These are phyloP conservation scores for Naganishia vishniacii DNA, from an alignment of 768 basidiomycete genomes.

Conservation along the genomic window DNA sequence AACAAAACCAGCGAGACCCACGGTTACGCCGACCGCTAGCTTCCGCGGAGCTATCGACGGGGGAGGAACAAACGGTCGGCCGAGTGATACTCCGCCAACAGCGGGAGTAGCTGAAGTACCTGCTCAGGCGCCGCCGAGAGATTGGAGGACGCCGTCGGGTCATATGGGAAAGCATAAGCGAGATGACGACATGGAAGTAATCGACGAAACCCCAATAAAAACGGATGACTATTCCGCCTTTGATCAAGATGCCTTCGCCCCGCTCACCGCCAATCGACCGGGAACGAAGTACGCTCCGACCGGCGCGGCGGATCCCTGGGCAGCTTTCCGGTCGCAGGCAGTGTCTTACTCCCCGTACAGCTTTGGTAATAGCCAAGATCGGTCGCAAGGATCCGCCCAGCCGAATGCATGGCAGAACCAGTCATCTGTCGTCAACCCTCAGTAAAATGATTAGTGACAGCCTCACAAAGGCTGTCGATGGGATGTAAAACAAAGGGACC, in stretches of 20 bases:
- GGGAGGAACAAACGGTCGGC: background rate
- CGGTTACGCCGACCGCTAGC: conserved; percentile 1
- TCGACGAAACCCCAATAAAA: background rate
- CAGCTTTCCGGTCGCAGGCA: background rate
- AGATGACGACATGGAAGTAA: background rate
- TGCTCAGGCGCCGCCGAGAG: background rate
- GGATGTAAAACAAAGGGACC: no score
- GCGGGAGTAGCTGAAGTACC: background rate
- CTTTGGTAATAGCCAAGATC: background rate
- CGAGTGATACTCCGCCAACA: background rate
- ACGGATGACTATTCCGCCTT: conserved; percentile 15
- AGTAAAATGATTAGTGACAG: background rate
- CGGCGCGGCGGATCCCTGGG: conserved; percentile 6
- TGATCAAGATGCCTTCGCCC: conserved; percentile 15
- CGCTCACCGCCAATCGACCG: background rate
- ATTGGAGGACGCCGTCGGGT: background rate
- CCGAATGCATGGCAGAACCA: background rate
- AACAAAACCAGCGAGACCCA: conserved; percentile 12
- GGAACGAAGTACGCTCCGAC: background rate
- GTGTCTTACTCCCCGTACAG: background rate
- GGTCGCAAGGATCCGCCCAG: background rate
- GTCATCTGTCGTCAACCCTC: background rate
- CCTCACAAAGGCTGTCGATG: no score
- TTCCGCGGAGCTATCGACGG: background rate
- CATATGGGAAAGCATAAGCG: background rate